Conservation (phyloP, 2,329 filamentous ascomycete species). For the Phaeosphaeriaceae sp. region DNA sequence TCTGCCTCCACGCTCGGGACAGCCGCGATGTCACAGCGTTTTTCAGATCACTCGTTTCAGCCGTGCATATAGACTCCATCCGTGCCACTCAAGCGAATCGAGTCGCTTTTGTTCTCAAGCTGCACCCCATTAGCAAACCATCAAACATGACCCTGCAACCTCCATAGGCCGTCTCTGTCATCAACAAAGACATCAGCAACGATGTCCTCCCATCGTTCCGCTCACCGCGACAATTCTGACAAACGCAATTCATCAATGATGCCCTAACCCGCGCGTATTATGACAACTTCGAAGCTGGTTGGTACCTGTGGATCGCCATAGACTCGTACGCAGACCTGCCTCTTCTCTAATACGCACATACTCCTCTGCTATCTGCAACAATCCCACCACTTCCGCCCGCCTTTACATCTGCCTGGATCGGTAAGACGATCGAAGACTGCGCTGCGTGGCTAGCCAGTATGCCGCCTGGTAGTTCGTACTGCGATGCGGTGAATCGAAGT, state of each 20-base stretch:
- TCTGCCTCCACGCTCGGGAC: neutral
- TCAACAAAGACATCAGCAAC: constrained; percentile 10
- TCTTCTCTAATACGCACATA: neutral
- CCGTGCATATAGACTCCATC: neutral
- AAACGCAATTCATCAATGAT: constrained; percentile 7
- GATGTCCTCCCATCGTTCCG: constrained; percentile 1
- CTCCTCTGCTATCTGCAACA: neutral
- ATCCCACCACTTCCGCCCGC: constrained; percentile 5
- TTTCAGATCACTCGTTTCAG: neutral
- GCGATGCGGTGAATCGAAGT: neutral
- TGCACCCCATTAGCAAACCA: neutral
- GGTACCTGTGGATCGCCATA: constrained; percentile 13
- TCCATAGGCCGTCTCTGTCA: constrained; percentile 14
- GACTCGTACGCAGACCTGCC: constrained; percentile 13
- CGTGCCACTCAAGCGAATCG: neutral
- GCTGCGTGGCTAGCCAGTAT: constrained; percentile 12
- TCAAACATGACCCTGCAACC: constrained; percentile 1
- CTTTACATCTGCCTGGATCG: constrained; percentile 9
- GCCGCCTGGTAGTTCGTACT: neutral
- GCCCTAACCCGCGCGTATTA: constrained; percentile 5
- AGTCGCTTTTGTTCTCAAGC: neutral
- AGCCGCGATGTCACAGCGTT: neutral
- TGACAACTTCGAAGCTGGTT: neutral
- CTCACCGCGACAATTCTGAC: neutral
- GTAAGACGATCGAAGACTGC: constrained; percentile 13